These are phyloP conservation scores for Datura wrightii DNA, from an alignment of 257 asterid genomes.

Conservation along the genomic window DNA sequence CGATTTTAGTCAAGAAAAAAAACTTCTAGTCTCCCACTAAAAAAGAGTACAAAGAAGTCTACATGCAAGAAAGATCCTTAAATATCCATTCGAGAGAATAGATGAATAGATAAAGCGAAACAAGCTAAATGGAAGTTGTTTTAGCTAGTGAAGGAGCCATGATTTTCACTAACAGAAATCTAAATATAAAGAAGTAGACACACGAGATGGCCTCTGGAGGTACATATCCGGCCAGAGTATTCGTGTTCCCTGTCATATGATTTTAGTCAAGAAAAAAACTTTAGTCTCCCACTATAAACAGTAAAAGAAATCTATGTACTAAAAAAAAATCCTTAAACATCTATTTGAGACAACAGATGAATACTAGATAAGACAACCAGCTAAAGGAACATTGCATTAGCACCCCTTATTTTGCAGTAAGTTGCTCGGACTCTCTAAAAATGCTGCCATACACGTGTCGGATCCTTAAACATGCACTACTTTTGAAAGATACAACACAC, in stretches of 20 bases:
- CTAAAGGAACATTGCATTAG: no score
- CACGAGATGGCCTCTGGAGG: slow-evolving; percentile 88
- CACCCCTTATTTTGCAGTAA: no score
- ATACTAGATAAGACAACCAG: no score
- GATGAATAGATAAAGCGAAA: not conserved
- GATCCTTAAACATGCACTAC: not conserved
- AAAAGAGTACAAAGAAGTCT: not conserved
- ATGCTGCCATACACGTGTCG: not conserved
- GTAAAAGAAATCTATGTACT: no score
- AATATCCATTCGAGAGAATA: not conserved
- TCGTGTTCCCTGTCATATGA: slow-evolving; percentile 68
- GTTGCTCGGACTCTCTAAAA: not conserved
- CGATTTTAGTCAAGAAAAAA: not conserved
- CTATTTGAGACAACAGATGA: no score
- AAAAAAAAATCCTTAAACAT: no score
- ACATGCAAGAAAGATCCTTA: not conserved
- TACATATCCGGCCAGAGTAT: slow-evolving; percentile 88
- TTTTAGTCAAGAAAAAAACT: not conserved
- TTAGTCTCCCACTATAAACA: not conserved
- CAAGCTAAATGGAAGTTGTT: not conserved
- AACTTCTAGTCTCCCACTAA: not conserved
- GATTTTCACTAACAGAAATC: not conserved
- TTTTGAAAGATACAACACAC: not conserved
- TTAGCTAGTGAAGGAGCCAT: not conserved
- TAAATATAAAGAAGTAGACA: not conserved